Conservation (phyloP, 257 asterid species). For the Solanum tarijense region DNA sequence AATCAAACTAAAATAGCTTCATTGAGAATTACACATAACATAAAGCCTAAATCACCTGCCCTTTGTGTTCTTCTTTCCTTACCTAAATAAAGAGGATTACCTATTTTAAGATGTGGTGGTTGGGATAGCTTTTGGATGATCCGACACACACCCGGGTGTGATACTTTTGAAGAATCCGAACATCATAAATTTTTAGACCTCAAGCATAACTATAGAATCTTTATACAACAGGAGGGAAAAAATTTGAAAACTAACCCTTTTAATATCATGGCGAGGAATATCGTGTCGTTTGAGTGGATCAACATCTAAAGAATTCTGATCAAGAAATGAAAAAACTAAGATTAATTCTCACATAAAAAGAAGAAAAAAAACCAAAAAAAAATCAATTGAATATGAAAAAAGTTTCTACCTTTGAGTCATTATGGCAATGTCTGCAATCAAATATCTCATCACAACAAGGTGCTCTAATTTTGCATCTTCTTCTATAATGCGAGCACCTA, state of each 20-base stretch:
- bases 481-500: conserved; percentile 59
- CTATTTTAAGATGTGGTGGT: not conserved
- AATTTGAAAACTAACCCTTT: conserved; percentile 29
- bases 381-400: not conserved
- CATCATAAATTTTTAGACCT: not conserved
- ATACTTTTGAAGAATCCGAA: not conserved
- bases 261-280: conserved; percentile 57
- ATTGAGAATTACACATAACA: not conserved
- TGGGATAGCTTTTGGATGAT: not conserved
- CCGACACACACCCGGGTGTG: not conserved
- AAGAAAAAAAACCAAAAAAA: not conserved
- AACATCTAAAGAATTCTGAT: conserved; percentile 51
- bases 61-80: not conserved
- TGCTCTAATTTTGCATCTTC: conserved; percentile 64
- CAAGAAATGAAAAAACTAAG: not conserved
- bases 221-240: not conserved
- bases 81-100: not conserved
- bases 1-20: not conserved
- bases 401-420: conserved; percentile 48
- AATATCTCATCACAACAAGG: conserved; percentile 70
- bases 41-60: not conserved
- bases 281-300: conserved; percentile 57
- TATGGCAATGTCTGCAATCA: conserved; percentile 81
- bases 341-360: not conserved
- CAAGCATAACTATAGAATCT: not conserved